Conservation (phyloP, 495 filamentous ascomycete species). For the Xylaria nigripes region DNA sequence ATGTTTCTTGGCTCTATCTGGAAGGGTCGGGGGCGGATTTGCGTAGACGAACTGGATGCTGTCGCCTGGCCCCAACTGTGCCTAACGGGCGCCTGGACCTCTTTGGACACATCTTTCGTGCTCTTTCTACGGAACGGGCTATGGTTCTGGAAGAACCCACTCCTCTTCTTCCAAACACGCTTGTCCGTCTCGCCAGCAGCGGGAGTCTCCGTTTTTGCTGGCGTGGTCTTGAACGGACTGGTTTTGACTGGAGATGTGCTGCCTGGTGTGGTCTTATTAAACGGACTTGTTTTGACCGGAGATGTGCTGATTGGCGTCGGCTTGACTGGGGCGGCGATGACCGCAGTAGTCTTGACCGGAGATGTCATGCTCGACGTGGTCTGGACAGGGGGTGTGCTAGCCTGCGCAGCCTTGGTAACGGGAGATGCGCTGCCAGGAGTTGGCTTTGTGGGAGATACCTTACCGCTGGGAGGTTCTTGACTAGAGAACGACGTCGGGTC, state of each 20-base stretch:
- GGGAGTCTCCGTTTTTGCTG: slow-evolving; percentile 27
- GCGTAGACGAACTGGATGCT: slow-evolving; percentile 13
- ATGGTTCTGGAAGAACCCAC: slow-evolving; percentile 86
- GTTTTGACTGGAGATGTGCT: background rate
- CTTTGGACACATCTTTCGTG: slow-evolving; percentile 70
- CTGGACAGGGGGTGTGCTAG: background rate
- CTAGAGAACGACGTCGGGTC: slow-evolving; percentile 88
- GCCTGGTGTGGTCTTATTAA: background rate
- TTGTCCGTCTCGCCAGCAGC: slow-evolving; percentile 50
- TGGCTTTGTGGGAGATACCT: slow-evolving; percentile 62
- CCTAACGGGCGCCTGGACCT: slow-evolving; percentile 34
- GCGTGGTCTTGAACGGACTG: background rate
- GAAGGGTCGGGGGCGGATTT: slow-evolving; percentile 14
- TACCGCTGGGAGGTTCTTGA: slow-evolving; percentile 58
- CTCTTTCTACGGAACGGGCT: slow-evolving; percentile 94
- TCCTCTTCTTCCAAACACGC: slow-evolving; percentile 69
- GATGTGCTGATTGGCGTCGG: background rate
- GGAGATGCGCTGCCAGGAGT: background rate
- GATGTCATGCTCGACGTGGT: background rate
- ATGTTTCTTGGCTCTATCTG: slow-evolving; percentile 23
- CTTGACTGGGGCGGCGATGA: background rate
- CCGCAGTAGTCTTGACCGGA: background rate
- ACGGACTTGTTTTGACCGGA: background rate
- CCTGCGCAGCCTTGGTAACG: slow-evolving; percentile 12
- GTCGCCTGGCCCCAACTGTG: slow-evolving; percentile 51